Conservation (phyloP, 2,329 filamentous ascomycete species). For the Ophiostoma pallidulum region DNA sequence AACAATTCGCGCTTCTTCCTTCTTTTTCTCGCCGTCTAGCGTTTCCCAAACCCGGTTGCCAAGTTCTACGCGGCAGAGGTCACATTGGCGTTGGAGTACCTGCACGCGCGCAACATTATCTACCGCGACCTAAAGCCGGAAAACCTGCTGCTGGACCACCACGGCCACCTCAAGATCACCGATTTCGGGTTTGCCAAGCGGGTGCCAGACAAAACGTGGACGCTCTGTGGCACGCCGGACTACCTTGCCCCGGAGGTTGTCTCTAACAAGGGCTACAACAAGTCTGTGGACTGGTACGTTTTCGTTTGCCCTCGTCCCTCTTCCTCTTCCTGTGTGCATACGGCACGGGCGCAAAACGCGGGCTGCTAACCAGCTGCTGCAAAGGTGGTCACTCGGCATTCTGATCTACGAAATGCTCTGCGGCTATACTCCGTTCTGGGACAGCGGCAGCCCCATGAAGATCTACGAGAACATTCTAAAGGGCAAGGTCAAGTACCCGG, state of each 20-base stretch:
- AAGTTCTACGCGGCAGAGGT: conserved; percentile 99
- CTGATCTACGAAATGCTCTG: conserved; percentile 99
- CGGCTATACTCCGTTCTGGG: conserved; percentile 98
- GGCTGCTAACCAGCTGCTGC: not conserved
- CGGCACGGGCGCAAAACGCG: not conserved
- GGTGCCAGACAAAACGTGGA: conserved; percentile 98
- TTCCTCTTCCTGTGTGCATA: no score
- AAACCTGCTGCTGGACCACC: conserved; percentile 81
- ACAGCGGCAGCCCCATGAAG: conserved; percentile 93
- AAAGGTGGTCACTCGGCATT: conserved; percentile 95
- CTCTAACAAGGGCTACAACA: conserved; percentile 99
- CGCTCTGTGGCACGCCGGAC: conserved; percentile 91
- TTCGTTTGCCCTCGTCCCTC: no score
- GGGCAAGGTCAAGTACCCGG: conserved; percentile 91
- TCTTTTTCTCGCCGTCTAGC: conserved; percentile 42
- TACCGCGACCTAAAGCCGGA: conserved; percentile 96
- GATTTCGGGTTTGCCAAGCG: conserved; percentile 99
- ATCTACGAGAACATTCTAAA: conserved; percentile 99
- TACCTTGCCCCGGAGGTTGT: conserved; percentile 97
- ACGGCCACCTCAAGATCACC: conserved; percentile 92
- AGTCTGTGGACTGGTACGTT: conserved; percentile 86
- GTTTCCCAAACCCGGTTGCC: conserved; percentile 95
- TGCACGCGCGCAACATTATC: conserved; percentile 92
- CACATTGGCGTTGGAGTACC: conserved; percentile 86
- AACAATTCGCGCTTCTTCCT: not conserved